Evolutionary conservation across 2,329 filamentous ascomycete genomes (phyloP).

Genomic region (Beauveria brongniartii): DNA sequence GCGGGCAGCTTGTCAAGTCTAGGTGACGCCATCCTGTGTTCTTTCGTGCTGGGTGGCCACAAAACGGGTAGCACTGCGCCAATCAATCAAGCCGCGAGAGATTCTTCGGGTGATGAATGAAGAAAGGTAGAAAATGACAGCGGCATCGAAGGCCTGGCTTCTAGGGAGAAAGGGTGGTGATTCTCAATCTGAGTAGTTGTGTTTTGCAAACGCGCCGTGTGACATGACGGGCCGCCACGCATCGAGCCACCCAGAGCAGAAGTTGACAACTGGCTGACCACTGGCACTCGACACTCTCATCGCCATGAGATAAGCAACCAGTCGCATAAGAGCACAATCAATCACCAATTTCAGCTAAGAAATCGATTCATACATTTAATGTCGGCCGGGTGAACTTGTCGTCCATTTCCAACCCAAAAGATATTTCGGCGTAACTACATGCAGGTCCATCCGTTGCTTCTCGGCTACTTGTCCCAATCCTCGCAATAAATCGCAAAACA

Average conservation of each 20-base stretch:
- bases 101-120: no score
- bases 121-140: no score
- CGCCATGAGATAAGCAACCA: not conserved
- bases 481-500: not conserved
- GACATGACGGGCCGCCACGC: not conserved
- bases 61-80: no score
- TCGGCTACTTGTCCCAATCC: not conserved
- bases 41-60: not conserved
- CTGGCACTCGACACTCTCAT: not conserved
- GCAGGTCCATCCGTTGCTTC: not conserved
- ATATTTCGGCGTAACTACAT: slow-evolving; percentile 1
- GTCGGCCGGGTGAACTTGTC: not conserved
- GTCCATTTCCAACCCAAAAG: not conserved
- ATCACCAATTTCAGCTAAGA: not conserved
- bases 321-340: not conserved
- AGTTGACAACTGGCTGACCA: no score
- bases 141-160: no score
- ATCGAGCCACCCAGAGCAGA: not conserved
- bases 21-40: not conserved
- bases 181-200: no score
- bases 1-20: not conserved
- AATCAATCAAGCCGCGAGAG: no score
- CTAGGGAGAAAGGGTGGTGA: no score
- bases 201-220: not conserved
- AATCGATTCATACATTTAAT: slow-evolving; percentile 3